These are phyloP conservation scores for Rhamnella rubrinervis DNA, from an alignment of 331 rosid species.

Conservation along the genomic window DNA sequence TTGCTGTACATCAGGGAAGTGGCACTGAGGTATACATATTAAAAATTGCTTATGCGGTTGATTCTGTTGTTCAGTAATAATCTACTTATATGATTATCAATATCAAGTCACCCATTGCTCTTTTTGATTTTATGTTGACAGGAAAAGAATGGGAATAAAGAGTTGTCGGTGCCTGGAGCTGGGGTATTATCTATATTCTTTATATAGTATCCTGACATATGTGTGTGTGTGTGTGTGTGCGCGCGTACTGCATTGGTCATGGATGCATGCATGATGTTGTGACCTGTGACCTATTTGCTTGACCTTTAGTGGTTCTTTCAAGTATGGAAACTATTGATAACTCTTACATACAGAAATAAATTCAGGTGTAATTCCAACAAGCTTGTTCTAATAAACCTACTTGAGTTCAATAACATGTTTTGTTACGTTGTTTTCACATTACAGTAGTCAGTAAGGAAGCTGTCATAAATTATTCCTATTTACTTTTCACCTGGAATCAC, in stretches of 20 bases:
- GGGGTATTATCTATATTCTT: constrained; percentile 63
- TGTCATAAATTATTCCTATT: neutral
- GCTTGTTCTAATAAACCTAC: neutral
- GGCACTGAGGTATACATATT: constrained; percentile 57
- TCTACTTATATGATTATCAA: neutral
- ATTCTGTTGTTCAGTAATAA: neutral
- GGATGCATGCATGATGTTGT: constrained; percentile 16
- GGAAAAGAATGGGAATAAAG: constrained; percentile 74
- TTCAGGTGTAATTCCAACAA: neutral
- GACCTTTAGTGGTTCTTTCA: constrained; percentile 17
- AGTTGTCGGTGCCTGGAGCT: constrained; percentile 92
- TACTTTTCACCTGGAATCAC: neutral
- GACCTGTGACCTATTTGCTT: constrained; percentile 10
- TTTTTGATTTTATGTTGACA: constrained; percentile 40
- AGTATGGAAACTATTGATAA: constrained; percentile 1
- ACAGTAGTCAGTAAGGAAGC: neutral
- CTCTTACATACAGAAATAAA: constrained; percentile 16
- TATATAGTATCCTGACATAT: neutral
- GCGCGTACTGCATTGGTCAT: constrained; percentile 15
- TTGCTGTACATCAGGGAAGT: constrained; percentile 80
- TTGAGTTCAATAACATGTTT: constrained; percentile 10
- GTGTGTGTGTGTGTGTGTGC: constrained; percentile 8
- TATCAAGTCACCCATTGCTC: constrained; percentile 12
- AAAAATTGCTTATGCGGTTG: constrained; percentile 23
- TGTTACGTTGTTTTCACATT: constrained; percentile 6